Evolutionary conservation across 805 yeast species (phyloP).

Genomic region (Diddensiella caesifluorescens): DNA sequence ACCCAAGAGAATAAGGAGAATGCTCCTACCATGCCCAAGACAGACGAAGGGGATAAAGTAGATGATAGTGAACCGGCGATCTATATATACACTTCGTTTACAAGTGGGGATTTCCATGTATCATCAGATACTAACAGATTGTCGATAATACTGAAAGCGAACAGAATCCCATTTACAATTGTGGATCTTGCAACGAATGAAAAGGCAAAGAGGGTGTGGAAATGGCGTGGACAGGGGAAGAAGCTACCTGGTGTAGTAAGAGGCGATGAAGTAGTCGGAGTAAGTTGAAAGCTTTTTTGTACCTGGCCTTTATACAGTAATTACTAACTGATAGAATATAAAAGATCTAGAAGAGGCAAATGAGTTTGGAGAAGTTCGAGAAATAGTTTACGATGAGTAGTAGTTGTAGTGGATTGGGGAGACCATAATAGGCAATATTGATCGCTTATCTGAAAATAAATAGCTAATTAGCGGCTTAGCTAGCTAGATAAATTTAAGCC

Average conservation of each 20-base stretch:
- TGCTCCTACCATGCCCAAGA: background rate
- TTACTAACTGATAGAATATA: slow-evolving; percentile 45
- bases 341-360: slow-evolving; percentile 81
- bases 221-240: slow-evolving; percentile 60
- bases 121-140: slow-evolving; percentile 71
- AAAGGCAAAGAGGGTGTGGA: slow-evolving; percentile 80
- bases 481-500: too few relatives aligned
- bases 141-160: slow-evolving; percentile 68
- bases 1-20: background rate
- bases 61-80: slow-evolving; percentile 5
- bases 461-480: too few relatives aligned
- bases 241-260: slow-evolving; percentile 81
- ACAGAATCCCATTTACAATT: slow-evolving; percentile 58
- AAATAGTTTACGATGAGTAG: slow-evolving; percentile 19
- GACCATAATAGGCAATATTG: too few relatives aligned
- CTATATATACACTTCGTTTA: slow-evolving; percentile 68
- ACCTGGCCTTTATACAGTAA: too few relatives aligned
- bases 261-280: slow-evolving; percentile 75
- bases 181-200: slow-evolving; percentile 85
- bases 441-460: too few relatives aligned
- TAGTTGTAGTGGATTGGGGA: too few relatives aligned
- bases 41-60: background rate
- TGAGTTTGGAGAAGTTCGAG: slow-evolving; percentile 40
- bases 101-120: slow-evolving; percentile 76
- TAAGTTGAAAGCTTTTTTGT: too few relatives aligned